Percentiles rank a stretch among this genome's conserved stretches.
phyloP scores from a whole-genome alignment of 169 alveolate genomes.

The Plasmodium malariae region DNA sequence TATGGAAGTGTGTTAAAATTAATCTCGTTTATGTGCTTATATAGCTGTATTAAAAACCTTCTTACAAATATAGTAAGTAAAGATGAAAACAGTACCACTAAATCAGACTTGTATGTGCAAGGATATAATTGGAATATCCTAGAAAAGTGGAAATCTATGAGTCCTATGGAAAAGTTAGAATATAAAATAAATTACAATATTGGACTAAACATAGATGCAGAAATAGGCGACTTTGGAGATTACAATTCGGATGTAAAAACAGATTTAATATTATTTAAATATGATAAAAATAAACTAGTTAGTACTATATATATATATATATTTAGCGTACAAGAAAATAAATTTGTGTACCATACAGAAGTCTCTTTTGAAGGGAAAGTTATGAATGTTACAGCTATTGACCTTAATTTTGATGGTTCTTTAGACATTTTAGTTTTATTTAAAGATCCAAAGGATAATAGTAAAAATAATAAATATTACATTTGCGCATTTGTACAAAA shows the following conservation, averaged over 20 bases:
- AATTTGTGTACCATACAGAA: slow-evolving; percentile 45
- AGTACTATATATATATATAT: slow-evolving; percentile 65
- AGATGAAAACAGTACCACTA: not conserved
- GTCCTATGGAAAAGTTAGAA: slow-evolving; percentile 51
- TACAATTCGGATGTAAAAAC: slow-evolving; percentile 77
- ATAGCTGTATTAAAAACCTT: not conserved
- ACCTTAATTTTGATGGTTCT: slow-evolving; percentile 79
- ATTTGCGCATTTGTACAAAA: slow-evolving; percentile 43
- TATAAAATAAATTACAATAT: slow-evolving; percentile 59
- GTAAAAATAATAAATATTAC: slow-evolving; percentile 19
- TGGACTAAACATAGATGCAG: slow-evolving; percentile 68
- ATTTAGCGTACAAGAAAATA: slow-evolving; percentile 20
- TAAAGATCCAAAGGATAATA: slow-evolving; percentile 52
- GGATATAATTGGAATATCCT: slow-evolving; percentile 64
- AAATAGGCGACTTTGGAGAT: slow-evolving; percentile 75
- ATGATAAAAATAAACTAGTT: slow-evolving; percentile 26
- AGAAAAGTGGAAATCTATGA: slow-evolving; percentile 68
- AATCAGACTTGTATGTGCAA: slow-evolving; percentile 3
- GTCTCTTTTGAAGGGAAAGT: slow-evolving; percentile 76
- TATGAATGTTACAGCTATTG: slow-evolving; percentile 79
- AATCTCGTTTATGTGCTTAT: slow-evolving; percentile 4
- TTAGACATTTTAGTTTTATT: slow-evolving; percentile 80
- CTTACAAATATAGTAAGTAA: not conserved
- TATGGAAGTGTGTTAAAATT: slow-evolving; percentile 4
- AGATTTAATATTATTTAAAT: slow-evolving; percentile 58